phyloP scores from a whole-genome alignment of 2,329 filamentous ascomycete genomes.

The Aureobasidium sp. region DNA sequence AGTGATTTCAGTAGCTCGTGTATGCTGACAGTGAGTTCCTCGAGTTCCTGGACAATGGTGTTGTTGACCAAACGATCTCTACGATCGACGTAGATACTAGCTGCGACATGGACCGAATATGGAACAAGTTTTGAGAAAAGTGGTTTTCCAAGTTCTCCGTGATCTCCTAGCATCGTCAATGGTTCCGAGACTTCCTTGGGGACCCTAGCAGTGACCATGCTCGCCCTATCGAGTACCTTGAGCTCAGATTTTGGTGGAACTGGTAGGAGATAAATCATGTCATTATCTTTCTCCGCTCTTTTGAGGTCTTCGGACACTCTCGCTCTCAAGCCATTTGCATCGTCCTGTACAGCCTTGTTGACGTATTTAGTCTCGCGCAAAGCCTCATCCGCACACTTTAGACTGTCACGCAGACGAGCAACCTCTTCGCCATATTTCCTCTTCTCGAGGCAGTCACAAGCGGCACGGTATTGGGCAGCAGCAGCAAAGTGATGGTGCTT shows the following conservation, averaged over 20 bases:
- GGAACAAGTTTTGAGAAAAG: constrained; percentile 89
- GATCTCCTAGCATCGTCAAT: constrained; percentile 70
- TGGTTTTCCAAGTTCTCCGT: constrained; percentile 72
- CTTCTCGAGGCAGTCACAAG: constrained; percentile 88
- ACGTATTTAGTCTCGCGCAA: constrained; percentile 78
- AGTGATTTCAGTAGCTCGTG: constrained; percentile 73
- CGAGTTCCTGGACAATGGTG: constrained; percentile 76
- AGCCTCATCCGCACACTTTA: constrained; percentile 76
- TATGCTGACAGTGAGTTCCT: constrained; percentile 70
- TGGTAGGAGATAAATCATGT: constrained; percentile 81
- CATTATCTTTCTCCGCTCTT: constrained; percentile 90
- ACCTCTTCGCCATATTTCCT: constrained; percentile 93
- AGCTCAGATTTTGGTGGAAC: constrained; percentile 86
- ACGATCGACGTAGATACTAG: constrained; percentile 89
- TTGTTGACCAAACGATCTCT: constrained; percentile 86
- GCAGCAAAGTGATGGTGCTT: constrained; percentile 97
- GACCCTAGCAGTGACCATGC: constrained; percentile 74
- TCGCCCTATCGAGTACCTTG: constrained; percentile 74
- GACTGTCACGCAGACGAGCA: constrained; percentile 72
- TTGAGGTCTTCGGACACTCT: constrained; percentile 82
- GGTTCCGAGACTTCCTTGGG: constrained; percentile 79
- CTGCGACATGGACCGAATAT: constrained; percentile 89
- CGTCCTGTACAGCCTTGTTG: constrained; percentile 71
- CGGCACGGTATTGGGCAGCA: constrained; percentile 86
- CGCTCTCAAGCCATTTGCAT: constrained; percentile 74